These are phyloP conservation scores for Chrysanthemum seticuspe DNA, from an alignment of 129 eudicot species.

Conservation along the genomic window DNA sequence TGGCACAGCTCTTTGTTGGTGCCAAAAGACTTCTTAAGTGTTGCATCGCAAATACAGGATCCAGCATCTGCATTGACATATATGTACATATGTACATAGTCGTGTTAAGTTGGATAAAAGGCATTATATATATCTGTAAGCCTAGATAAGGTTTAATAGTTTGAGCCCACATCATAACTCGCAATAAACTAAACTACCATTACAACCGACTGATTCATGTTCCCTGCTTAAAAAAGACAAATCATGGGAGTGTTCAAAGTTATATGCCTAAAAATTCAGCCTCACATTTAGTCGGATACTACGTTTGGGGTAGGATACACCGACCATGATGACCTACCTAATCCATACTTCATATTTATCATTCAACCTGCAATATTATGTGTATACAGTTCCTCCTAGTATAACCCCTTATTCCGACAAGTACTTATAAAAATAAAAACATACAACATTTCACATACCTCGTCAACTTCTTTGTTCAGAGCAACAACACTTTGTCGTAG, in stretches of 20 bases:
- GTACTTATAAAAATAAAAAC: not conserved
- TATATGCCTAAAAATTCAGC: too few relatives aligned
- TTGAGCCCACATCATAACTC: not conserved
- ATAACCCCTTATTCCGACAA: not conserved
- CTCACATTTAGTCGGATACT: too few relatives aligned
- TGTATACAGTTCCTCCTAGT: too few relatives aligned
- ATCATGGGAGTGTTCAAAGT: too few relatives aligned
- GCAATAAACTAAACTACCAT: not conserved
- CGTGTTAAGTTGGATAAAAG: conserved; percentile 2
- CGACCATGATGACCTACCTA: too few relatives aligned
- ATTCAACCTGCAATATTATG: too few relatives aligned
- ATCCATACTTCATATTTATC: too few relatives aligned
- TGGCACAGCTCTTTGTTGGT: conserved; percentile 27
- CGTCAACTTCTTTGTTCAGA: conserved; percentile 67
- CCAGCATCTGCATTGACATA: conserved; percentile 43
- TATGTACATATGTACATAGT: not conserved
- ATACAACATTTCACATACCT: conserved; percentile 39
- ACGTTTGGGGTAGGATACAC: too few relatives aligned
- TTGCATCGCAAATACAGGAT: conserved; percentile 45
- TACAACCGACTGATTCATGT: not conserved
- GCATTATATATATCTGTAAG: not conserved
- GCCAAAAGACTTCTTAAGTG: conserved; percentile 40
- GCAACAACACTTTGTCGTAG: conserved; percentile 50
- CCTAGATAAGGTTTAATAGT: not conserved
- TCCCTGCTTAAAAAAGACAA: too few relatives aligned